A percentile compares a stretch with the other conserved stretches of the same genome.
These are phyloP conservation scores for Durio zibethinus DNA, from an alignment of 345 rosid species.

Conservation along the genomic window DNA sequence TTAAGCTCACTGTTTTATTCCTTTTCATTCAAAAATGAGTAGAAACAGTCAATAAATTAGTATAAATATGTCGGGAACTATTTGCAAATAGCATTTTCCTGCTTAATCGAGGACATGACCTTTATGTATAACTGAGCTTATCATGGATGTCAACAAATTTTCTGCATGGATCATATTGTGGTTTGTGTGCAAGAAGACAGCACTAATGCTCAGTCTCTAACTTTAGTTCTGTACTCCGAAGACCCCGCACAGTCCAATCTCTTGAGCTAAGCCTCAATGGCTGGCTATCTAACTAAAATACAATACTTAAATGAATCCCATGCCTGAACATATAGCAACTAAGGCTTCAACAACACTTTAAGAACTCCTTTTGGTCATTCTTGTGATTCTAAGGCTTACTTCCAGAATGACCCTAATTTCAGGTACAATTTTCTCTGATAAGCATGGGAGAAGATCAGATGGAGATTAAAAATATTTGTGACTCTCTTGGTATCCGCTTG, in stretches of 20 bases:
- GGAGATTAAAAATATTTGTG: slow-evolving; percentile 61
- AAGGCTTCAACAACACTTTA: not conserved
- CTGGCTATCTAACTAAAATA: not conserved
- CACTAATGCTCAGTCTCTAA: not conserved
- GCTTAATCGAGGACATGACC: not conserved
- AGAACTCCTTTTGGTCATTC: not conserved
- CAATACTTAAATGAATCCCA: not conserved
- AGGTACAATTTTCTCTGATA: slow-evolving; percentile 85
- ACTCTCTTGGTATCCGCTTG: slow-evolving; percentile 60
- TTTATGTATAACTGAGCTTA: not conserved
- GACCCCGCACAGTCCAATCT: not conserved
- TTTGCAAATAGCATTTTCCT: not conserved
- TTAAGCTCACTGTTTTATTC: not conserved
- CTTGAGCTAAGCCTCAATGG: not conserved
- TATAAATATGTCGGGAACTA: not conserved
- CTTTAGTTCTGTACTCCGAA: not conserved
- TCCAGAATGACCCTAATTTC: slow-evolving; percentile 9
- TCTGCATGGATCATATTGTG: not conserved
- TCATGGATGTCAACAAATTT: slow-evolving; percentile 10
- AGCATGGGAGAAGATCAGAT: slow-evolving; percentile 80
- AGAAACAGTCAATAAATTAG: not conserved
- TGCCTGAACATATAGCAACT: not conserved
- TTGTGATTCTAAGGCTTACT: not conserved
- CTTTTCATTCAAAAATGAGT: not conserved
- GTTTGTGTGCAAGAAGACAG: not conserved